Conservation (phyloP, 805 yeast species). For the Citeromyces nyonsensis region DNA sequence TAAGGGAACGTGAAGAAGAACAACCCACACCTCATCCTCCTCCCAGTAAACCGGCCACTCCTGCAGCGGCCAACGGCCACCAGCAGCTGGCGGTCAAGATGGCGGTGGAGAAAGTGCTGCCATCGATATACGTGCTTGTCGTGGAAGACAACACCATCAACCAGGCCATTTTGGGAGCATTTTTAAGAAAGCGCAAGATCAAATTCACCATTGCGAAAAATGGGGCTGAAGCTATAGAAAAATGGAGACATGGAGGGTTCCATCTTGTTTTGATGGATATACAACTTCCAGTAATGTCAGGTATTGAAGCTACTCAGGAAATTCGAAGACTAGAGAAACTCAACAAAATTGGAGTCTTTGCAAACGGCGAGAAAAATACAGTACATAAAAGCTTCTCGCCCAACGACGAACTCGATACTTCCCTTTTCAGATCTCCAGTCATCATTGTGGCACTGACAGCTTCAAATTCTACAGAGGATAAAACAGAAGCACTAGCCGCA, state of each 20-base stretch:
- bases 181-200: constrained; percentile 72
- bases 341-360: constrained; percentile 59
- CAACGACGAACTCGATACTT: constrained; percentile 42
- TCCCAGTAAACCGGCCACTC: too few relatives aligned
- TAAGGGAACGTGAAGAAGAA: constrained; percentile 6
- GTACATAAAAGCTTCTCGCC: constrained; percentile 10
- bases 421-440: constrained; percentile 80
- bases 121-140: constrained; percentile 78
- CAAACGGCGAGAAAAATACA: constrained; percentile 5
- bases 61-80: too few relatives aligned
- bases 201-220: constrained; percentile 79
- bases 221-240: constrained; percentile 89
- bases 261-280: constrained; percentile 95
- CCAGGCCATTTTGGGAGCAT: constrained; percentile 81
- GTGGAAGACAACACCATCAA: constrained; percentile 96
- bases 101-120: constrained; percentile 53
- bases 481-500: constrained; percentile 83
- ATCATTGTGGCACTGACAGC: constrained; percentile 96
- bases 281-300: constrained; percentile 91
- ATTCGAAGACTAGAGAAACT: constrained; percentile 72
- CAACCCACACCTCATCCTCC: too few relatives aligned
- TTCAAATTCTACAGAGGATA: constrained; percentile 69
- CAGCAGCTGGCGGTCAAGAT: constrained; percentile 8
- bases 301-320: constrained; percentile 88
- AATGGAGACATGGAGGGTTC: constrained; percentile 90